These are phyloP conservation scores for Castanea crenata DNA, from an alignment of 306 rosid species.

Conservation along the genomic window DNA sequence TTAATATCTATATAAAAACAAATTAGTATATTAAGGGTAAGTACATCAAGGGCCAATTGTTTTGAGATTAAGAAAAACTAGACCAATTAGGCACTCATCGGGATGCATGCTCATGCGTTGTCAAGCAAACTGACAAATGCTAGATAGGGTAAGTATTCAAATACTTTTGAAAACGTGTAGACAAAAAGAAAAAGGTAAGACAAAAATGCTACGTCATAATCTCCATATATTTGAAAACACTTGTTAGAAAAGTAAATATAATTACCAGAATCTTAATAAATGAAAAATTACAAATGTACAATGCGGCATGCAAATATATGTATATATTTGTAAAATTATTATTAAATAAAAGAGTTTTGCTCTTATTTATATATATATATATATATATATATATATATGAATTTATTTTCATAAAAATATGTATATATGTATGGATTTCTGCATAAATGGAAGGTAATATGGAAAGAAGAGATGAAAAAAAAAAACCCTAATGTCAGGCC, in stretches of 20 bases:
- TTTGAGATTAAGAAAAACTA: neutral
- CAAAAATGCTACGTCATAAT: neutral
- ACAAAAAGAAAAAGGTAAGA: neutral
- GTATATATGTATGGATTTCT: neutral
- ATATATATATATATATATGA: neutral
- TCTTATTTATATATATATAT: no score
- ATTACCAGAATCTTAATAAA: neutral
- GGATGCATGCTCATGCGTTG: neutral
- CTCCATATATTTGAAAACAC: neutral
- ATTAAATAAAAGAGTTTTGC: neutral
- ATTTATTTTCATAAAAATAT: no score
- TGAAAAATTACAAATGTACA: neutral
- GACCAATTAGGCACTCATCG: neutral
- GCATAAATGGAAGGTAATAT: conserved; percentile 11
- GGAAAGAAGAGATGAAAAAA: neutral
- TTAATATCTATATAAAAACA: no score
- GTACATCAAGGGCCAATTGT: neutral
- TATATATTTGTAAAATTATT: neutral
- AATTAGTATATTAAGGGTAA: no score
- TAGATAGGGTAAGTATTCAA: neutral
- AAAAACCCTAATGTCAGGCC: conserved; percentile 68
- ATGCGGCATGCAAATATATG: neutral
- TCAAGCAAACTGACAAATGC: conserved; percentile 6
- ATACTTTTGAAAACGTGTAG: neutral
- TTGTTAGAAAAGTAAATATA: neutral